Evolutionary conservation across 1,284 basidiomycete genomes (phyloP).

Genomic region (Tilletiopsis washingtonensis): DNA sequence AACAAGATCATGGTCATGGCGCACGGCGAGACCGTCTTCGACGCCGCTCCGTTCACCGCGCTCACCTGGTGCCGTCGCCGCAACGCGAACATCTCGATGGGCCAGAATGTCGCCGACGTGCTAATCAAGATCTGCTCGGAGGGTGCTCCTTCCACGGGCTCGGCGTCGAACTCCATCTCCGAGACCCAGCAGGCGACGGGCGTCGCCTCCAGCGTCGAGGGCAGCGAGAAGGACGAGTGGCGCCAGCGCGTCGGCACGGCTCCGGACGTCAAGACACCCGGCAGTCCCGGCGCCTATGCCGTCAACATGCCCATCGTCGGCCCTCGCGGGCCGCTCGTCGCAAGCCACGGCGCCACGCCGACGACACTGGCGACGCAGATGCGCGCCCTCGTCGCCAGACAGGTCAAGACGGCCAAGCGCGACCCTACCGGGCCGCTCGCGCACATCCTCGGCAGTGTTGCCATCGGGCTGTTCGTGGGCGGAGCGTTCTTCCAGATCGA

Average conservation of each 20-base stretch:
- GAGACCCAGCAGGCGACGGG: neutral
- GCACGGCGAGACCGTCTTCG: conserved; percentile 19
- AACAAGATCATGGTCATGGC: conserved; percentile 28
- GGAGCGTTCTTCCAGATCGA: conserved; percentile 33
- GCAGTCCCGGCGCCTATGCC: neutral
- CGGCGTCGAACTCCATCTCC: conserved; percentile 8
- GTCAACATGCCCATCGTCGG: neutral
- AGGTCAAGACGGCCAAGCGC: conserved; percentile 19
- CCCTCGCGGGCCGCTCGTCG: neutral
- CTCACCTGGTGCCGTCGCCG: too few relatives aligned
- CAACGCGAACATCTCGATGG: too few relatives aligned
- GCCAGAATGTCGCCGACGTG: conserved; percentile 34
- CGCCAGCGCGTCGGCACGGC: neutral
- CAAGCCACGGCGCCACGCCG: conserved; percentile 5
- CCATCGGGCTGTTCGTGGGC: conserved; percentile 29
- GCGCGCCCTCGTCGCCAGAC: conserved; percentile 14
- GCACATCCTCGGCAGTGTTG: conserved; percentile 20
- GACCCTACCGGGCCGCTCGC: conserved; percentile 24
- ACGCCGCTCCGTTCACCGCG: too few relatives aligned
- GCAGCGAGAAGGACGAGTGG: neutral
- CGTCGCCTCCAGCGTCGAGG: neutral
- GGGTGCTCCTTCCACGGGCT: too few relatives aligned
- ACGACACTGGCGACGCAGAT: conserved; percentile 31
- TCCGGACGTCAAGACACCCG: neutral
- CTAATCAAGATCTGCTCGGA: too few relatives aligned